phyloP scores from a whole-genome alignment of 768 basidiomycete genomes.

The Hericium rajendrae region DNA sequence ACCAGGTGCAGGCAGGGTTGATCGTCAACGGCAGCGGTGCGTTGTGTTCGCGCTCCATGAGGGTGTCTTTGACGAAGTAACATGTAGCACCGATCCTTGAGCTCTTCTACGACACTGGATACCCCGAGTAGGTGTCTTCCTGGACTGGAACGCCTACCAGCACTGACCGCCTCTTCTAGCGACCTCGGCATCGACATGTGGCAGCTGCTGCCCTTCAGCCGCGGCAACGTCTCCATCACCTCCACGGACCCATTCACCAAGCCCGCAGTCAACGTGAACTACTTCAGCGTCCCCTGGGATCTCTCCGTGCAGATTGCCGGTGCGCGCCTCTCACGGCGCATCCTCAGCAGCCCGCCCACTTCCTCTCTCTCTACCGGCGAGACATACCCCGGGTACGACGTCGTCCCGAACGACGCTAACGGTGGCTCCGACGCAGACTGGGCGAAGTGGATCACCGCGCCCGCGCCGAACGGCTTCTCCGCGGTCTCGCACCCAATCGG shows the following conservation, averaged over 20 bases:
- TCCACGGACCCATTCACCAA: constrained; percentile 37
- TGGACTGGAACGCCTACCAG: neutral
- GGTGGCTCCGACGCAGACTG: neutral
- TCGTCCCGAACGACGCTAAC: neutral
- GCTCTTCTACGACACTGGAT: neutral
- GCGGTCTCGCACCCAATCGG: constrained; percentile 12
- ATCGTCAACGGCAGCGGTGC: neutral
- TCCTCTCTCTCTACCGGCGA: neutral
- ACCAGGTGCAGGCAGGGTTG: neutral
- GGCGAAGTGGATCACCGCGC: constrained; percentile 21
- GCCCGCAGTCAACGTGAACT: constrained; percentile 40
- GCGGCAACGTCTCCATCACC: constrained; percentile 38
- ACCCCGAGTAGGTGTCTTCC: neutral
- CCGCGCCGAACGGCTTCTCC: neutral
- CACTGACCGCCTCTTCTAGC: constrained; percentile 7
- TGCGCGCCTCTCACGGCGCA: constrained; percentile 20
- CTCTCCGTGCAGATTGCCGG: constrained; percentile 40
- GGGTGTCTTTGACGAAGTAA: neutral
- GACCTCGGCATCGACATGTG: constrained; percentile 43
- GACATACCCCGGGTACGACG: neutral
- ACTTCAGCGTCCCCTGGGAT: constrained; percentile 41
- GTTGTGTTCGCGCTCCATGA: neutral
- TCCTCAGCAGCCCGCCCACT: neutral
- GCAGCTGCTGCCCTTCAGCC: constrained; percentile 46
- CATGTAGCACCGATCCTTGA: neutral